A percentile compares a stretch with the other conserved stretches of the same genome.
These are phyloP conservation scores for Metschnikowia gelsemii DNA, from an alignment of 805 yeast species.

Conservation along the genomic window DNA sequence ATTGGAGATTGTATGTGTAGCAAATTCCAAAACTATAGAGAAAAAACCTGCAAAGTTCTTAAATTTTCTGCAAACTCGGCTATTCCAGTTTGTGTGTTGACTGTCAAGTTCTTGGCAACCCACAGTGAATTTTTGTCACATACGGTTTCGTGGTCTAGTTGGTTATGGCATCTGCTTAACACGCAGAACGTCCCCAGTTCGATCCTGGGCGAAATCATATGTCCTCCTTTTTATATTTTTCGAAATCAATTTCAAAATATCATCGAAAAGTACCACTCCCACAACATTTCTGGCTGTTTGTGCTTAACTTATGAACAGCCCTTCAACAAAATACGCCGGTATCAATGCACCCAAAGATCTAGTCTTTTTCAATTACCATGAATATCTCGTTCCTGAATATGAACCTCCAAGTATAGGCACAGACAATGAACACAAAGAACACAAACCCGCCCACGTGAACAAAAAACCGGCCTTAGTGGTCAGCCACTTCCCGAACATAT, in stretches of 20 bases:
- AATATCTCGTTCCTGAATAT: conserved; percentile 37
- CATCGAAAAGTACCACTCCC: too few relatives aligned
- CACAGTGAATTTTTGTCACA: not conserved
- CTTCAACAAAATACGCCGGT: conserved; percentile 22
- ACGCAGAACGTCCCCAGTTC: conserved; percentile 30
- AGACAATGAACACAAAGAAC: conserved; percentile 3
- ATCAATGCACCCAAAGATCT: conserved; percentile 10
- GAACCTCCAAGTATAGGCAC: not conserved
- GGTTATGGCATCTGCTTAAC: conserved; percentile 29
- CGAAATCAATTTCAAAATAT: too few relatives aligned
- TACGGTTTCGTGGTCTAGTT: conserved; percentile 27
- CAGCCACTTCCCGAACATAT: conserved; percentile 67
- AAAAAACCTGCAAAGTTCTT: too few relatives aligned
- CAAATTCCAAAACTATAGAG: too few relatives aligned
- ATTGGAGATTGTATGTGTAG: too few relatives aligned
- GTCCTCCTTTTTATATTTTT: conserved; percentile 4
- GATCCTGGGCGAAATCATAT: conserved; percentile 27
- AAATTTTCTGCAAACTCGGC: too few relatives aligned
- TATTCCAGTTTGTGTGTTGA: too few relatives aligned
- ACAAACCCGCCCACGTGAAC: conserved; percentile 18
- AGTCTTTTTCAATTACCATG: conserved; percentile 67
- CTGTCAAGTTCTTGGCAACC: too few relatives aligned
- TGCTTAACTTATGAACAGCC: conserved; percentile 20
- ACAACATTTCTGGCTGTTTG: too few relatives aligned
- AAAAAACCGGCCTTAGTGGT: conserved; percentile 36